Conservation (phyloP, 2,329 filamentous ascomycete species). For the Colletotrichum orchidophilum region DNA sequence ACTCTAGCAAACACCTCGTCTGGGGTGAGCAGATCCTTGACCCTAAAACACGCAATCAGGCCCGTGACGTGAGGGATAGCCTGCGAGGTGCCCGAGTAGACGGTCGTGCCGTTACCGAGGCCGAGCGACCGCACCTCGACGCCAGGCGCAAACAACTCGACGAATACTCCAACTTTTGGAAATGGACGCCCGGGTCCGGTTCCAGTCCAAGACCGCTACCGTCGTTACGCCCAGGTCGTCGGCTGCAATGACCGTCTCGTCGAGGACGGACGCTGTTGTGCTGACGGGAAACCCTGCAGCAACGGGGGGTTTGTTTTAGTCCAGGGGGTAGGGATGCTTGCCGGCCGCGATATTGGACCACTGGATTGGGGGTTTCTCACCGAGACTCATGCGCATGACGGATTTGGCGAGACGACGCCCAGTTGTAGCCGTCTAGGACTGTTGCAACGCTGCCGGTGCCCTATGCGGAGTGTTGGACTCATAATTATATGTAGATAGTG, state of each 20-base stretch:
- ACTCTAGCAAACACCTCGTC: constrained; percentile 57
- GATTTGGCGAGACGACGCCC: constrained; percentile 45
- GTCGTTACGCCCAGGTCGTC: constrained; percentile 58
- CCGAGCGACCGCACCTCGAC: constrained; percentile 36
- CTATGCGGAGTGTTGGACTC: constrained; percentile 34
- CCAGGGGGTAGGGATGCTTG: not conserved
- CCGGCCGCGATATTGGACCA: not conserved
- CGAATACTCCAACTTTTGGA: constrained; percentile 56
- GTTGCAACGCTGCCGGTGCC: constrained; percentile 24
- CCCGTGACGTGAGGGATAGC: constrained; percentile 37
- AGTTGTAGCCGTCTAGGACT: constrained; percentile 45
- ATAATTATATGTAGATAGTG: constrained; percentile 1
- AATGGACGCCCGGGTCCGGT: constrained; percentile 52
- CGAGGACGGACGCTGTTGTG: constrained; percentile 52
- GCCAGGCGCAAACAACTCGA: constrained; percentile 26
- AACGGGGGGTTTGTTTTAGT: not conserved
- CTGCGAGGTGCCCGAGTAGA: constrained; percentile 56
- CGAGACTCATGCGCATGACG: constrained; percentile 57
- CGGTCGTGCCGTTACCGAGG: constrained; percentile 48
- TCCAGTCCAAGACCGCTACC: constrained; percentile 57
- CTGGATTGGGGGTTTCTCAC: not conserved
- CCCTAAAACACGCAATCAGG: constrained; percentile 40
- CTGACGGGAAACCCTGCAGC: constrained; percentile 30
- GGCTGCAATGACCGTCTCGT: constrained; percentile 58
- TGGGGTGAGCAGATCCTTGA: constrained; percentile 46